Evolutionary conservation across 257 asterid genomes (phyloP), one percentile per base, ranked within the genome.

Genomic region (Solanum virginianum): DNA sequence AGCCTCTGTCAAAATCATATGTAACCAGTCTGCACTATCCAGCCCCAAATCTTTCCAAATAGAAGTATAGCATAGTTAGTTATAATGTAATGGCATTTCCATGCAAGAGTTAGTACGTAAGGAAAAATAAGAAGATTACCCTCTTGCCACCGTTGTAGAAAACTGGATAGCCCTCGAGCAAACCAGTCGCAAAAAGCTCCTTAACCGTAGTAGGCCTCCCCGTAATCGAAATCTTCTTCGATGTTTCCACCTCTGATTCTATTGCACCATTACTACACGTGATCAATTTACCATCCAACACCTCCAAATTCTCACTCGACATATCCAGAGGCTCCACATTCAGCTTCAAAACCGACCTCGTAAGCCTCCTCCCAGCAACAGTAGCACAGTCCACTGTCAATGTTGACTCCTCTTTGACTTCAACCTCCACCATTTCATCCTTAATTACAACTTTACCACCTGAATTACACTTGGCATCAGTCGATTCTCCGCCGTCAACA

Each of bases 141-240:
- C 93, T 94, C 87, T 94, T 93, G 88, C 98, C 98, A 70, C 97
- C 99, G 87, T 97, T 95, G 89, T 97, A 97, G 91, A 97, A 92
- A 89, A 97, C 98, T 4, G 98, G 98, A 87, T 97, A 95, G 59
- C 98, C 99, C 89, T 97, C 99, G 9, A 97, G 94, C 86, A 93
- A 89, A 39, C 98, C 99, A 11, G 99, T 97, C 90, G 89, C 94
- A 16, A 97, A 93, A 84, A 97, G 99, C 92, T 95, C 98, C 68
- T 90, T 90, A 47, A 95, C 99, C 8, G 98, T 97, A 12, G 93
- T 86, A 39, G 98, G 98, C 86, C 94, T 92, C 88, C 94, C 94
- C 84, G 82, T 89, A 15, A 92, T 41, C 41, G 87, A 91, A 71
- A 92, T 87, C 85, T 92, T 91, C 91, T 92, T 92, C 0, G 92